phyloP scores from a whole-genome alignment of 2,329 filamentous ascomycete genomes.

The Bipolaris victoriae region DNA sequence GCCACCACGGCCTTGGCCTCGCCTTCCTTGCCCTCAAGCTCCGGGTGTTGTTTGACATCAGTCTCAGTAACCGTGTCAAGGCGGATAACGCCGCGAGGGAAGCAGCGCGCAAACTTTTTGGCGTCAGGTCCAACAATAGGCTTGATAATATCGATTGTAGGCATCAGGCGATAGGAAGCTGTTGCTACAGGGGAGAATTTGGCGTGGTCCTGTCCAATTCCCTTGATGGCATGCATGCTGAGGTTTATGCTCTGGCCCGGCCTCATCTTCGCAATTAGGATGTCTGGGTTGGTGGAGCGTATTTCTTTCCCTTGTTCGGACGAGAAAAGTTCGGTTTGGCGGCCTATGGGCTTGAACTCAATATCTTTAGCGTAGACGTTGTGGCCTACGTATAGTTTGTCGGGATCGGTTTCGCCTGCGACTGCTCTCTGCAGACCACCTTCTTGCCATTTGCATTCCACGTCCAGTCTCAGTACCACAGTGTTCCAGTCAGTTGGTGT shows the following conservation, averaged over 20 bases:
- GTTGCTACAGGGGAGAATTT: slow-evolving; percentile 98
- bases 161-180: slow-evolving; percentile 88
- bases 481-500: slow-evolving; percentile 80
- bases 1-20: slow-evolving; percentile 86
- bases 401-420: slow-evolving; percentile 77
- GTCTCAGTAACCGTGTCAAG: slow-evolving; percentile 72
- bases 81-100: slow-evolving; percentile 84
- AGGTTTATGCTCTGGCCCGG: slow-evolving; percentile 87
- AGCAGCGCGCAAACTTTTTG: slow-evolving; percentile 87
- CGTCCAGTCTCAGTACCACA: slow-evolving; percentile 75
- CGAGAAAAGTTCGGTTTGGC: slow-evolving; percentile 47
- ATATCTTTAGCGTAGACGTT: slow-evolving; percentile 66
- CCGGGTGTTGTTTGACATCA: slow-evolving; percentile 67
- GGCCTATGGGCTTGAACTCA: slow-evolving; percentile 75
- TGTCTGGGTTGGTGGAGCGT: slow-evolving; percentile 83
- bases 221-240: slow-evolving; percentile 93
- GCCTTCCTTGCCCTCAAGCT: slow-evolving; percentile 76
- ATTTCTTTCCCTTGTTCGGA: slow-evolving; percentile 65
- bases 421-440: slow-evolving; percentile 63
- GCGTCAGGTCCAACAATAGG: slow-evolving; percentile 89
- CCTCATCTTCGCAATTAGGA: slow-evolving; percentile 90
- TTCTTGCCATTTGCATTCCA: slow-evolving; percentile 80
- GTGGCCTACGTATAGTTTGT: slow-evolving; percentile 83
- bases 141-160: slow-evolving; percentile 79
- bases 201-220: slow-evolving; percentile 89